phyloP scores from a whole-genome alignment of 2,329 filamentous ascomycete species.

The Fusarium albidum region DNA sequence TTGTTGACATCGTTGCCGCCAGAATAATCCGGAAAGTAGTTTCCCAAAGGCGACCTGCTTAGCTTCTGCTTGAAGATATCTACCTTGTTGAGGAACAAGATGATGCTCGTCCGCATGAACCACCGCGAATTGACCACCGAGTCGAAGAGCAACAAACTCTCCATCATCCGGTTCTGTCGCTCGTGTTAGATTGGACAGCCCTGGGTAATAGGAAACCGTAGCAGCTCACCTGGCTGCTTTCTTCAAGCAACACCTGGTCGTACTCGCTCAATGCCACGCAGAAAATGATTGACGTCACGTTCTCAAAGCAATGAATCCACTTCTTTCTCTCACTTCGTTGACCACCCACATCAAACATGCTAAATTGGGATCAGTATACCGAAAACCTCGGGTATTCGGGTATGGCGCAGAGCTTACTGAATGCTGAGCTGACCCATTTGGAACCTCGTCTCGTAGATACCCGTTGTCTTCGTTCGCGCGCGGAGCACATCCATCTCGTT shows the following conservation, averaged over 20 bases:
- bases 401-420: constrained; percentile 71
- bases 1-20: constrained; percentile 98
- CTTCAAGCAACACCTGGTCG: constrained; percentile 94
- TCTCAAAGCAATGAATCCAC: constrained; percentile 99
- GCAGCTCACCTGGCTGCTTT: constrained; percentile 81
- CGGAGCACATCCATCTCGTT: constrained; percentile 94
- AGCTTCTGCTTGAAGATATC: constrained; percentile 98
- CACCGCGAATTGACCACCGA: constrained; percentile 98
- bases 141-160: constrained; percentile 94
- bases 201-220: neutral
- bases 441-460: constrained; percentile 98
- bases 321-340: constrained; percentile 98
- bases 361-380: constrained; percentile 50
- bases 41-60: constrained; percentile 84
- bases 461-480: constrained; percentile 96
- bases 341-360: constrained; percentile 99
- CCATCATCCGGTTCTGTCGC: constrained; percentile 98
- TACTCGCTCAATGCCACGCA: constrained; percentile 98
- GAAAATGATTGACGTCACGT: constrained; percentile 99
- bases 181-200: constrained; percentile 11
- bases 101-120: constrained; percentile 99
- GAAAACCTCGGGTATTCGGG: neutral
- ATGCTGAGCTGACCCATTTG: constrained; percentile 99
- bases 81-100: constrained; percentile 98
- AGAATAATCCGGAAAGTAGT: constrained; percentile 98